Evolutionary conservation across 306 rosid species (phyloP).

Genomic region (Castanea sativa): DNA sequence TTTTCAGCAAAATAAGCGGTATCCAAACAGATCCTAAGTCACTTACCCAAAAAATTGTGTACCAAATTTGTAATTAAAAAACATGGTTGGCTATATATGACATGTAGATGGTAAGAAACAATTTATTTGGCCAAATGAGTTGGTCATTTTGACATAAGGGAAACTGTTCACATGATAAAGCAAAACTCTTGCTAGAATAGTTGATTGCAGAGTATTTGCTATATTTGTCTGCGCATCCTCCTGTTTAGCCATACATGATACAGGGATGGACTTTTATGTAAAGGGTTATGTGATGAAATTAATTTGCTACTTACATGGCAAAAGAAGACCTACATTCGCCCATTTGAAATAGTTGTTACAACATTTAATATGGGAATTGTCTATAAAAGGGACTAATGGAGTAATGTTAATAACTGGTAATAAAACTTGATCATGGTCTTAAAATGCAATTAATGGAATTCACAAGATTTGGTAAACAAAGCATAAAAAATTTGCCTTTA

Average conservation of each 20-base stretch:
- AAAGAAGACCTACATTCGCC: neutral
- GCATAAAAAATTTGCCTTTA: neutral
- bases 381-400: neutral
- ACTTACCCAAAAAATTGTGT: neutral
- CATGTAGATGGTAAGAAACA: neutral
- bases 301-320: neutral
- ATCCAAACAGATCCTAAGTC: neutral
- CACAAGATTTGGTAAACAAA: neutral
- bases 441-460: neutral
- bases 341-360: neutral
- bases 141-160: neutral
- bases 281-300: neutral
- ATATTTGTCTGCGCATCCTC: neutral
- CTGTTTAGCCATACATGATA: neutral
- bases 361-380: neutral
- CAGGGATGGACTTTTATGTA: neutral
- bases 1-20: too few species aligned
- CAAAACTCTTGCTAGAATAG: neutral
- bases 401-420: neutral
- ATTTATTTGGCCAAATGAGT: neutral
- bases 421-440: neutral
- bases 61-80: neutral
- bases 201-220: neutral
- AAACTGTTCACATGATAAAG: neutral
- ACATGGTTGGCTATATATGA: neutral